phyloP scores from a whole-genome alignment of 1,139 yeast genomes.

The Blastobotrys ciferrii region DNA sequence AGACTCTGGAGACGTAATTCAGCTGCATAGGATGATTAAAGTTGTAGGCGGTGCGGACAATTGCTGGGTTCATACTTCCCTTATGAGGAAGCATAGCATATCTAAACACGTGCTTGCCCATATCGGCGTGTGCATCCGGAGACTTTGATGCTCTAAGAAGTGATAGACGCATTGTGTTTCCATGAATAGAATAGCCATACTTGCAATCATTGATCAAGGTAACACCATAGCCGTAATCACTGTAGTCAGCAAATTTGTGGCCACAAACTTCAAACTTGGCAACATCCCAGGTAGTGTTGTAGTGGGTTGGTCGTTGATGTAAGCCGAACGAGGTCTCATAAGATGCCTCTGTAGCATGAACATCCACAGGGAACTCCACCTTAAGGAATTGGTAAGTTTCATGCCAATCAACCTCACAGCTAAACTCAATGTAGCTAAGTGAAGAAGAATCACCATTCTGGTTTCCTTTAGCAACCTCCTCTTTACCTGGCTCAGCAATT shows the following conservation, averaged over 20 bases:
- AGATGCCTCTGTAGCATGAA: constrained; percentile 69
- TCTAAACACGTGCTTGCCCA: constrained; percentile 81
- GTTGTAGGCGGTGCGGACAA: constrained; percentile 74
- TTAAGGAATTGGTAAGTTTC: constrained; percentile 85
- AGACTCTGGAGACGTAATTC: constrained; percentile 9
- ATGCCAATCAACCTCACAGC: constrained; percentile 78
- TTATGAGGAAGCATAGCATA: constrained; percentile 83
- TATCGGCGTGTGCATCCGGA: constrained; percentile 90
- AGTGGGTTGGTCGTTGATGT: constrained; percentile 90
- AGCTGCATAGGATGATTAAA: constrained; percentile 60
- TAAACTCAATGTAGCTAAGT: constrained; percentile 48
- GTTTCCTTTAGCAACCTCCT: constrained; percentile 12
- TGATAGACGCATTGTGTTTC: constrained; percentile 81
- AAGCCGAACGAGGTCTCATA: constrained; percentile 94
- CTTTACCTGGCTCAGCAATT: constrained; percentile 35
- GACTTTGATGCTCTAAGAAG: constrained; percentile 82
- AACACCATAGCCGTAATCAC: constrained; percentile 87
- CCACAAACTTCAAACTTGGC: constrained; percentile 96
- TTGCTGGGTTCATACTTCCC: constrained; percentile 60
- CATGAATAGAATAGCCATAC: constrained; percentile 90
- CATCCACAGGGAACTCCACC: constrained; percentile 90
- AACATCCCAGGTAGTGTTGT: constrained; percentile 90
- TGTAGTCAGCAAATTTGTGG: constrained; percentile 89
- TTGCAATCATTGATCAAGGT: constrained; percentile 79
- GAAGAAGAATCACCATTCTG: constrained; percentile 32